These are phyloP conservation scores for Sechiopsis laciniata DNA, from an alignment of 306 rosid species.

Conservation along the genomic window DNA sequence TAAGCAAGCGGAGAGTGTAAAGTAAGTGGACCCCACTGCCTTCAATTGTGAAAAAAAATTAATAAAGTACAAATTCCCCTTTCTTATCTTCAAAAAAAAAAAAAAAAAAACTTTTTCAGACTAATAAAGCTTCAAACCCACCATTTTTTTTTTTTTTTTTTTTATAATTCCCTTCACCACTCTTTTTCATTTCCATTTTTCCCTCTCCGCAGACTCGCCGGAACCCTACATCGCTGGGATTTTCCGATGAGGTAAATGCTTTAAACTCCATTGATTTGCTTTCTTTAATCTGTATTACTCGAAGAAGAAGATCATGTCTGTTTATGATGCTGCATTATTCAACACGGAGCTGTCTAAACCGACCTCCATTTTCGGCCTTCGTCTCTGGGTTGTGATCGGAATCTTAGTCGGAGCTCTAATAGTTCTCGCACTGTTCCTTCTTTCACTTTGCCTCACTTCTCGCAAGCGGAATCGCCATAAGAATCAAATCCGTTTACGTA, in stretches of 20 bases:
- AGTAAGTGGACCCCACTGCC: slow-evolving; percentile 1
- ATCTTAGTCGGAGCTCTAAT: slow-evolving; percentile 75
- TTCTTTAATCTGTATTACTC: slow-evolving; percentile 14
- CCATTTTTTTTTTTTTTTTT: no score
- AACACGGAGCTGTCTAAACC: slow-evolving; percentile 64
- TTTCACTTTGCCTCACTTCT: slow-evolving; percentile 83
- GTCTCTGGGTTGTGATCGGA: slow-evolving; percentile 88
- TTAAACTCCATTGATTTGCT: not conserved
- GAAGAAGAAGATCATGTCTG: slow-evolving; percentile 40
- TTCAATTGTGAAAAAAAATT: not conserved
- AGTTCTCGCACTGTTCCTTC: slow-evolving; percentile 68
- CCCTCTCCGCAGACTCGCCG: slow-evolving; percentile 16
- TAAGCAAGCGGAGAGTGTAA: slow-evolving; percentile 16
- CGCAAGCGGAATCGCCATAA: slow-evolving; percentile 47
- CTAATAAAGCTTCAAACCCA: not conserved
- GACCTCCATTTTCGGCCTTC: slow-evolving; percentile 92
- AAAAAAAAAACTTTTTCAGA: no score
- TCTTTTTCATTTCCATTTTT: slow-evolving; percentile 10
- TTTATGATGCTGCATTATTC: slow-evolving; percentile 75
- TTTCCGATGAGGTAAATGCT: slow-evolving; percentile 13
- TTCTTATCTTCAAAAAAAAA: no score
- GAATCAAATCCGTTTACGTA: slow-evolving; percentile 24
- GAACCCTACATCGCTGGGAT: not conserved
- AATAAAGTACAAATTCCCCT: not conserved
- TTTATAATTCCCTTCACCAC: not conserved